Conservation (phyloP, 2,329 filamentous ascomycete species). For the Cryphonectria japonica region DNA sequence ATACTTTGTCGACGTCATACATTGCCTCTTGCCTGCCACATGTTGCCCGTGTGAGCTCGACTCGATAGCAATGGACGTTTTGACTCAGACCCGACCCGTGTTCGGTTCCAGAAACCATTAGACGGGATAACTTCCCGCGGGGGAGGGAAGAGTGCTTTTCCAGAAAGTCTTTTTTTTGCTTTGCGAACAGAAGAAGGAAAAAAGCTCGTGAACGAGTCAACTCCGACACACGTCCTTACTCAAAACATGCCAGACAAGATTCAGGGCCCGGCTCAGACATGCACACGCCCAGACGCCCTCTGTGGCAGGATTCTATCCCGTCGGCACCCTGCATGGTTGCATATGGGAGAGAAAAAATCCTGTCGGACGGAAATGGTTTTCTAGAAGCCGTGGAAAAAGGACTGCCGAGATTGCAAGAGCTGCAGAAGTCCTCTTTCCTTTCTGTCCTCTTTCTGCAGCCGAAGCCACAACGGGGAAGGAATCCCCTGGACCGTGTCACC, state of each 20-base stretch:
- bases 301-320: not conserved
- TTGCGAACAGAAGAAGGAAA: not conserved
- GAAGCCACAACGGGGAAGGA: not conserved
- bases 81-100: not conserved
- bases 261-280: not conserved
- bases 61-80: not conserved
- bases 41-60: not conserved
- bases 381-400: slow-evolving; percentile 14
- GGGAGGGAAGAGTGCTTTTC: slow-evolving; percentile 3
- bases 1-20: not conserved
- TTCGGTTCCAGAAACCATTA: not conserved
- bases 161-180: not conserved
- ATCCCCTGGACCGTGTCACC: not conserved
- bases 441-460: too few relatives aligned
- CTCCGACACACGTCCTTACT: not conserved
- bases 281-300: not conserved
- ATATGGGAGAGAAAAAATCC: not conserved
- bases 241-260: not conserved
- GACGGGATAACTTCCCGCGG: not conserved
- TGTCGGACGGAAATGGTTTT: not conserved
- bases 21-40: not conserved
- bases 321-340: not conserved
- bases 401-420: not conserved
- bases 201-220: not conserved
- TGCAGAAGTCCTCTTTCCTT: not conserved